Percentiles rank a stretch among this genome's conserved stretches.
Evolutionary conservation across 2,329 filamentous ascomycete genomes (phyloP).

Genomic region (Cladosporium oxysporum): DNA sequence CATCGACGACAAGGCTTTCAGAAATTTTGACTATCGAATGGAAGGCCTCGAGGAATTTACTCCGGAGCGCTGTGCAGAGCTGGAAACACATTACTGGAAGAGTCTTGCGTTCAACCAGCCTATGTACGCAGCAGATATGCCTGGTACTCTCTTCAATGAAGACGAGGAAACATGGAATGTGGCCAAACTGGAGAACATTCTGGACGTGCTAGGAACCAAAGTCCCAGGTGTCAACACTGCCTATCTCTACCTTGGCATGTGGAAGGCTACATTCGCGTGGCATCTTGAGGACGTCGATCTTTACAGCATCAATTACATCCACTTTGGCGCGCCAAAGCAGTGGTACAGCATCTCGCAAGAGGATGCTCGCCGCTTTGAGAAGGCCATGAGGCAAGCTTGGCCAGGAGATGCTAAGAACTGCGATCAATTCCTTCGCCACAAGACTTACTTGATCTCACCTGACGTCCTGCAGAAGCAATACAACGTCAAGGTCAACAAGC

Average conservation of each 20-base stretch:
- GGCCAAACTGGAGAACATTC: constrained; percentile 86
- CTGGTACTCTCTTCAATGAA: constrained; percentile 91
- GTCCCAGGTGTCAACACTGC: constrained; percentile 97
- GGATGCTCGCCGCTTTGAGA: constrained; percentile 88
- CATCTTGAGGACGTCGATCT: constrained; percentile 97
- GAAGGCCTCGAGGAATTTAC: constrained; percentile 83
- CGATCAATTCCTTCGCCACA: constrained; percentile 93
- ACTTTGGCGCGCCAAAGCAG: constrained; percentile 97
- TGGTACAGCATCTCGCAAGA: constrained; percentile 99
- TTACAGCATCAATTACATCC: constrained; percentile 99
- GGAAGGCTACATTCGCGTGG: constrained; percentile 99
- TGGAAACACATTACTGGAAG: constrained; percentile 96
- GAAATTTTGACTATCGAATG: constrained; percentile 86
- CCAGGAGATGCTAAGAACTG: constrained; percentile 93
- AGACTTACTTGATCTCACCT: constrained; percentile 94
- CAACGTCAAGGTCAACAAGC: constrained; percentile 93
- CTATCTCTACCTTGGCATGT: constrained; percentile 98
- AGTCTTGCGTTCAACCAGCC: constrained; percentile 92
- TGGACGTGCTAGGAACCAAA: constrained; percentile 92
- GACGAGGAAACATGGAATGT: constrained; percentile 86
- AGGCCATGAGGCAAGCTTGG: constrained; percentile 93
- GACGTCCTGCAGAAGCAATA: constrained; percentile 83
- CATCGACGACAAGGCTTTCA: constrained; percentile 87
- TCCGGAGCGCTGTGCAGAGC: constrained; percentile 85
- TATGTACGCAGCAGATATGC: constrained; percentile 94